Base-by-base conservation (phyloP, 768 basidiomycete genomes). In the Calocybe gangraenosa region DNA sequence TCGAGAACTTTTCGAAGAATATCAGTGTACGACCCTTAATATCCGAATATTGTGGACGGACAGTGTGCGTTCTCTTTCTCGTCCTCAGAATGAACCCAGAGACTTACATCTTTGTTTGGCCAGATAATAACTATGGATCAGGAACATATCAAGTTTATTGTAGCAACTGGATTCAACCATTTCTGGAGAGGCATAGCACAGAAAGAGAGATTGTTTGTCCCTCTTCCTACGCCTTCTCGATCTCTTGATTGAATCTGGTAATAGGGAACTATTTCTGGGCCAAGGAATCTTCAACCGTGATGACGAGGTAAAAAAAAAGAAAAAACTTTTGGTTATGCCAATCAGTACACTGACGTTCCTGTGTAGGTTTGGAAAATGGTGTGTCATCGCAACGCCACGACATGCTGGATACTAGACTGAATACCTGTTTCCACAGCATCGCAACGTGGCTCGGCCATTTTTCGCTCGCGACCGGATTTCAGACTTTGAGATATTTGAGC, bases 251-350 rank as follows among this genome's bases (percentile, higher is more conserved):
- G 46, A 46, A 9, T 19, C 22, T 21, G 47, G 18, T 45, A 37
- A 38, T 57, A 76, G 75, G 75, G 71, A 76, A 50, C 69, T 68
- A 8, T 82, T 86, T 58, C 68, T 88, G n/a, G 87, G 87, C 3
- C 69, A 76, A 50, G 84, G 86, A 2, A 87, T 89, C 31, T 89
- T 89, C 61, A 87, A 87, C 51, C 74, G 84, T 13, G 86, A 87
- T 59, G 85, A 83, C 53, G 77, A 81, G 63, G 81, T 79, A 57
- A 63, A 69, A 50, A 37, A 22, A 15, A 34, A 14, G 19, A 39
- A 42, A 23, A n/a, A n/a, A n/a, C n/a, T n/a, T n/a, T n/a, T n/a
- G n/a, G n/a, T n/a, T 35, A 14, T 40, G 20, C 7, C 49, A 33
- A 33, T 23, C 23, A n/a, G 46, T 51, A 25, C 6, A 42, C 40